These are phyloP conservation scores for Fraxinus velutina DNA, from an alignment of 305 asterid species.

Conservation along the genomic window DNA sequence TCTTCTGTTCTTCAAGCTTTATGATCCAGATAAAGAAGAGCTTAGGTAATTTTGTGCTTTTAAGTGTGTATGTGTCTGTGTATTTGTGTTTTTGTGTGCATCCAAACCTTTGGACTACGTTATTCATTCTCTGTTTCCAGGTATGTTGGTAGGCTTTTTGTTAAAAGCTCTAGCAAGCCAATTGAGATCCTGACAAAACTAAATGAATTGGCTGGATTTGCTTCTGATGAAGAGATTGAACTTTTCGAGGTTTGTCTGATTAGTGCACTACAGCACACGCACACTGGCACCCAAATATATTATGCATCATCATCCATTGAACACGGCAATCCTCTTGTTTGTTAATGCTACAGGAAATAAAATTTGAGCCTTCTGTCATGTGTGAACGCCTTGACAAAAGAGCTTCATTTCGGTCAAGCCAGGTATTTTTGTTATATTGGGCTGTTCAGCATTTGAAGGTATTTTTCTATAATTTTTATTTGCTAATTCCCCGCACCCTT, in stretches of 20 bases:
- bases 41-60: conserved; percentile 50
- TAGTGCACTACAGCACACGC: background rate
- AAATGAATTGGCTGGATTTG: conserved; percentile 86
- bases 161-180: conserved; percentile 74
- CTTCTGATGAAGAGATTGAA: conserved; percentile 82
- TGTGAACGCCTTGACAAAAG: conserved; percentile 32
- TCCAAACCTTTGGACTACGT: conserved; percentile 8
- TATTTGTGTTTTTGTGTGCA: background rate
- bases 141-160: conserved; percentile 79
- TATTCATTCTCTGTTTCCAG: conserved; percentile 40
- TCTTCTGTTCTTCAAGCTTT: conserved; percentile 47
- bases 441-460: conserved; percentile 9
- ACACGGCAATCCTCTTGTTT: background rate
- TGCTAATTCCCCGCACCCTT: conserved; percentile 21
- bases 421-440: conserved; percentile 24
- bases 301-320: conserved; percentile 3
- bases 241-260: conserved; percentile 73
- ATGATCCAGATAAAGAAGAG: conserved; percentile 48
- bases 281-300: background rate
- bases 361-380: conserved; percentile 24
- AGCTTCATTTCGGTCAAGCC: conserved; percentile 22
- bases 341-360: conserved; percentile 25
- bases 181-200: conserved; percentile 60
- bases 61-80: background rate
- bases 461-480: background rate